Evolutionary conservation across 495 filamentous ascomycete species (phyloP), one percentile per base, ranked within the genome.

Genomic region (Aspergillus hancockii): DNA sequence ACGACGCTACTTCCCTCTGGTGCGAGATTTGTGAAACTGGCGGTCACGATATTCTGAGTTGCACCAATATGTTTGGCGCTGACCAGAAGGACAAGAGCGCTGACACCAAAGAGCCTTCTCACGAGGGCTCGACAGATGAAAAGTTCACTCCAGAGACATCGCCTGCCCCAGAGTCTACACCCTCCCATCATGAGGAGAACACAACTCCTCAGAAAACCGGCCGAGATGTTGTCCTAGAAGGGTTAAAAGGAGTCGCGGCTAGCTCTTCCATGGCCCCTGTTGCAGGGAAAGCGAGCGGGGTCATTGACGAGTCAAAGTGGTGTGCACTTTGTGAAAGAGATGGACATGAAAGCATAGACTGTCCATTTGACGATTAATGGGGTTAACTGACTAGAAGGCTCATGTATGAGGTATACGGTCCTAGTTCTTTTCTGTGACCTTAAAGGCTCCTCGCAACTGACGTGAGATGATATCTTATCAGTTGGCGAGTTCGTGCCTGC

Each of bases 281-380:
- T 12, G 88, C 90, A 5, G 93, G 91, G 38, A 97, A 94, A 77
- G 85, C 88, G 55, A 90, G 84, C 51, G 87, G 86, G 1, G 78
- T 89, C 34, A 82, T 94, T 58, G 91, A 98, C 65, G 84, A 85
- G 62, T 79, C 85, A 56, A 96, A 94, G 75, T 99, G 94, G 94
- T 99, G 94, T 75, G 94, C 95, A 54, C 79, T 98, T 47, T 99
- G 94, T 71, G 94, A 99, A 79, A 83, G 89, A 54, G 95, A 98
- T 67, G 94, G 94, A 31, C 94, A 99, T 67, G 90, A 94, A 71
- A 96, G 92, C 67, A 91, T 95, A 59, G 90, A 95, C 71, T 98
- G 93, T 77, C 93, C 93, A 14, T 89, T 95, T 74, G 93, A 97
- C 71, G 91, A 93, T 68, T 89, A 84, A 65, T 88, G n/a, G 49